A percentile compares a stretch with the other conserved stretches of the same genome.
phyloP scores from a whole-genome alignment of 495 filamentous ascomycete species.

The Hypoxylon lenormandii region DNA sequence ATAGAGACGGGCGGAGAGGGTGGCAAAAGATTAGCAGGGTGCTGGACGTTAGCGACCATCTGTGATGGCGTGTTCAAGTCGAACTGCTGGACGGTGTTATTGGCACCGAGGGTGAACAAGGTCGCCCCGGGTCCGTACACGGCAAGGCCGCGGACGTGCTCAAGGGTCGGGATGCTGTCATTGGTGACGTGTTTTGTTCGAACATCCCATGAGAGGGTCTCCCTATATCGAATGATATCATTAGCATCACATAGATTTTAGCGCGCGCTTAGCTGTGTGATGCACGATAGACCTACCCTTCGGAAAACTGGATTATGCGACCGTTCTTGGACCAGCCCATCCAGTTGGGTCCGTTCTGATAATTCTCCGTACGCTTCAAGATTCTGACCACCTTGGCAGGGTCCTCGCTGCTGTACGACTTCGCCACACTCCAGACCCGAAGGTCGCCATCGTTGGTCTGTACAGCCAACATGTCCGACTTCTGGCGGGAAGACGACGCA shows the following conservation, averaged over 20 bases:
- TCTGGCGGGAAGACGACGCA: constrained; percentile 94
- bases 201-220: constrained; percentile 95
- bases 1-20: constrained; percentile 81
- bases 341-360: constrained; percentile 85
- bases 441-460: constrained; percentile 93
- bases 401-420: constrained; percentile 78
- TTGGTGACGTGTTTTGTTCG: constrained; percentile 93
- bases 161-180: constrained; percentile 85
- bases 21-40: constrained; percentile 77
- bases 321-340: constrained; percentile 99
- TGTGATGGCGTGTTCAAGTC: constrained; percentile 81
- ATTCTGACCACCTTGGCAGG: constrained; percentile 87
- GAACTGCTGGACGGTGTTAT: constrained; percentile 92
- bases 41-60: constrained; percentile 85
- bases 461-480: constrained; percentile 96
- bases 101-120: constrained; percentile 90
- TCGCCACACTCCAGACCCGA: constrained; percentile 95
- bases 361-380: constrained; percentile 81
- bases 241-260: constrained; percentile 51
- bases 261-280: constrained; percentile 53
- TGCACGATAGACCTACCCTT: constrained; percentile 74
- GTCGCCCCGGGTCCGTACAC: constrained; percentile 89
- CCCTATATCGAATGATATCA: constrained; percentile 64
- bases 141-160: constrained; percentile 81
- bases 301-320: constrained; percentile 89